phyloP scores from a whole-genome alignment of 164 flowering plant genomes.

The Euptelea pleiosperma region DNA sequence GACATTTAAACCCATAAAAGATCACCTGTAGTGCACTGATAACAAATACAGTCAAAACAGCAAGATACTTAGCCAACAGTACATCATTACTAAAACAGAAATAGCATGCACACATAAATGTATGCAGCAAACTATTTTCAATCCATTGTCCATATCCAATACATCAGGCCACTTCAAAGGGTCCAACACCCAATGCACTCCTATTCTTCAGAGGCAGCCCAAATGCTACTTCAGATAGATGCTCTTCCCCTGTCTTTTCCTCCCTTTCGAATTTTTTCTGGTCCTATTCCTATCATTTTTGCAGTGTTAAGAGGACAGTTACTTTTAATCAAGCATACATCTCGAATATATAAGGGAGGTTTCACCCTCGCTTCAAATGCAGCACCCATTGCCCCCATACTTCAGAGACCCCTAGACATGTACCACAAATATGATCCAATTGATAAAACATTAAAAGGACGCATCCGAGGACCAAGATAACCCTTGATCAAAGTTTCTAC shows the following conservation, averaged over 20 bases:
- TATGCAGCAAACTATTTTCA: neutral
- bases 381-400: too few species aligned
- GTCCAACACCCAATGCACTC: neutral
- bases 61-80: neutral
- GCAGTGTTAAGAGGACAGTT: too few species aligned
- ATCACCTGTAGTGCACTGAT: neutral
- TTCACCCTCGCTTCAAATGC: too few species aligned
- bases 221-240: neutral
- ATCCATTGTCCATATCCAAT: neutral
- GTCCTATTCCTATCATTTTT: too few species aligned
- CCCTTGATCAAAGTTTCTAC: neutral
- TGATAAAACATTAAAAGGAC: neutral
- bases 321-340: too few species aligned
- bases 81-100: neutral
- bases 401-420: too few species aligned
- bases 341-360: neutral
- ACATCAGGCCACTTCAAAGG: neutral
- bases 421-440: neutral
- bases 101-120: neutral
- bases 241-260: too few species aligned
- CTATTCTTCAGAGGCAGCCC: neutral
- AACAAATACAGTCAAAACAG: neutral
- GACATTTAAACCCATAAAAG: neutral
- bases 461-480: neutral
- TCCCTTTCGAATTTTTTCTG: too few species aligned